Evolutionary conservation across 345 rosid species (phyloP).

Genomic region (Boechera stricta): DNA sequence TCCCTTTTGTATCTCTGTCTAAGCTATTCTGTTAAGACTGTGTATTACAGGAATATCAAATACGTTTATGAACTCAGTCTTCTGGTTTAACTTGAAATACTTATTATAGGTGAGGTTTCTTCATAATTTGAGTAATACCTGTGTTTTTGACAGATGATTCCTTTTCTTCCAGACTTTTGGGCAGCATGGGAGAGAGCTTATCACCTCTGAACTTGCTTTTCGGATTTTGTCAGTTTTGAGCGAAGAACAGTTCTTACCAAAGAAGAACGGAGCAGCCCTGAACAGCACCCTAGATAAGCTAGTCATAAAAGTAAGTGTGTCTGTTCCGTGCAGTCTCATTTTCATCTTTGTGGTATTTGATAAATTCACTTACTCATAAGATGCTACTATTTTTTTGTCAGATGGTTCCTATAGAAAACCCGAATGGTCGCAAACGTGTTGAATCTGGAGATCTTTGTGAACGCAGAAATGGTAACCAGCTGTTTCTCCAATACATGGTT

Average conservation of each 20-base stretch:
- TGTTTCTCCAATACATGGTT: conserved; percentile 23
- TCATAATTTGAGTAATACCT: conserved; percentile 66
- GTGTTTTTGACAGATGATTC: conserved; percentile 93
- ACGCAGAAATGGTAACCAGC: conserved; percentile 79
- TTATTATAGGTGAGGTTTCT: conserved; percentile 22
- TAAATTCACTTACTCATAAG: conserved; percentile 9
- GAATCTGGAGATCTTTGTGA: conserved; percentile 95
- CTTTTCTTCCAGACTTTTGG: conserved; percentile 99
- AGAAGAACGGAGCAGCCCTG: conserved; percentile 47
- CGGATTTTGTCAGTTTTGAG: conserved; percentile 82
- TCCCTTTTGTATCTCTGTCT: neutral
- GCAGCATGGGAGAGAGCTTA: conserved; percentile 98
- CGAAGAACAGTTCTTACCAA: conserved; percentile 78
- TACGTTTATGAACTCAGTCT: neutral
- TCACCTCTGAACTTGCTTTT: conserved; percentile 88
- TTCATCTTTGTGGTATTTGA: neutral
- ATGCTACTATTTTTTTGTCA: conserved; percentile 43
- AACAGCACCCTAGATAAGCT: conserved; percentile 67
- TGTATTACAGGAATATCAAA: neutral
- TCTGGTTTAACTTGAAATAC: conserved; percentile 6
- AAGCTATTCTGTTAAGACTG: neutral
- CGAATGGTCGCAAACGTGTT: conserved; percentile 91
- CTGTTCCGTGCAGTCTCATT: neutral
- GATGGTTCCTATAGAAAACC: conserved; percentile 95
- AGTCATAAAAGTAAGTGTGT: conserved; percentile 69